These are phyloP conservation scores for Ceratonia siliqua DNA, from an alignment of 306 rosid genomes.

Conservation along the genomic window DNA sequence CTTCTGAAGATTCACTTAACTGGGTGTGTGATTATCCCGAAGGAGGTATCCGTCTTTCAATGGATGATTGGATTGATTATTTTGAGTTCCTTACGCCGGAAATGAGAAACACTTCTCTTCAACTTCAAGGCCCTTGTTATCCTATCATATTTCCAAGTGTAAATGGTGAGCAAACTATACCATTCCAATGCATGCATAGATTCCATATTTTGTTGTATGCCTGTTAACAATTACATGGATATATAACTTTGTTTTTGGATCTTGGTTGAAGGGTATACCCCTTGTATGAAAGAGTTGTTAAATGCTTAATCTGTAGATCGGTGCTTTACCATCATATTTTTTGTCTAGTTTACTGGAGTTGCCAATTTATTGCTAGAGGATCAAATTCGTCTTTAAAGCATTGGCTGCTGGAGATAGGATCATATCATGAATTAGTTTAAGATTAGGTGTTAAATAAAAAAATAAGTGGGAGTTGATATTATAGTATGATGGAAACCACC, in stretches of 20 bases:
- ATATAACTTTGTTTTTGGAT: conserved; percentile 3
- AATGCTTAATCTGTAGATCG: background rate
- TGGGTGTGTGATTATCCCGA: conserved; percentile 99
- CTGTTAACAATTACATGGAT: conserved; percentile 8
- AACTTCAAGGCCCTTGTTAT: conserved; percentile 98
- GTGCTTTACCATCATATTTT: conserved; percentile 2
- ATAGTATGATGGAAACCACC: too few species aligned
- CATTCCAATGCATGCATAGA: conserved; percentile 4
- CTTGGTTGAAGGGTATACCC: conserved; percentile 4
- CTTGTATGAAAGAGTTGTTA: background rate
- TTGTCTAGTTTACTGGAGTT: conserved; percentile 88
- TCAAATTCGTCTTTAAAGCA: conserved; percentile 81
- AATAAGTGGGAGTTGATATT: too few species aligned
- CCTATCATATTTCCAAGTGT: conserved; percentile 97
- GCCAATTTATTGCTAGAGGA: conserved; percentile 87
- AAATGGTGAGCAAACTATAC: conserved; percentile 59
- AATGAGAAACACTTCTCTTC: conserved; percentile 90
- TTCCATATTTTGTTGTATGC: conserved; percentile 13
- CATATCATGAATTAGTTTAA: background rate
- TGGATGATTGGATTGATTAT: conserved; percentile 83
- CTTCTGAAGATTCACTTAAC: conserved; percentile 75
- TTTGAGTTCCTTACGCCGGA: conserved; percentile 90
- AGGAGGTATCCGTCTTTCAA: conserved; percentile 72
- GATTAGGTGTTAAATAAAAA: background rate
- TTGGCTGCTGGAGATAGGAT: conserved; percentile 47